Percentiles rank a stretch among this genome's conserved stretches.
Conservation (phyloP, 768 basidiomycete species). For the Sporobolomyces roseus region DNA sequence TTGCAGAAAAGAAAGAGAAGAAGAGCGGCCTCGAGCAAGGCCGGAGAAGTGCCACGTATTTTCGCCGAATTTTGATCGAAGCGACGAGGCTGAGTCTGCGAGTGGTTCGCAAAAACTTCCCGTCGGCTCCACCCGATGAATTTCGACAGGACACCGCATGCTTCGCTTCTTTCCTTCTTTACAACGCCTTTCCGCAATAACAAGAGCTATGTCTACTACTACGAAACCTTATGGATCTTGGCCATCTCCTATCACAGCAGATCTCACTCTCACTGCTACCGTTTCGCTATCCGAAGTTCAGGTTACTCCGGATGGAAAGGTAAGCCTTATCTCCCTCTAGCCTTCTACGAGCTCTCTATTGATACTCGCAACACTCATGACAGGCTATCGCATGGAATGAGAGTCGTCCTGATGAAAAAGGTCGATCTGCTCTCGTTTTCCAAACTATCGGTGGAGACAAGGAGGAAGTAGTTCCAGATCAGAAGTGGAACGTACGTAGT, state of each 20-base stretch:
- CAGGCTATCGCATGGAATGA: constrained; percentile 59
- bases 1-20: not conserved
- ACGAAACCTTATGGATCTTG: constrained; percentile 62
- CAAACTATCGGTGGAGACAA: constrained; percentile 39
- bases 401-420: constrained; percentile 58
- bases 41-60: not conserved
- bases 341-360: not conserved
- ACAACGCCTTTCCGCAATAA: not conserved
- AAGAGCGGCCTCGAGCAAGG: not conserved
- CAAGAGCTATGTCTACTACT: constrained; percentile 5
- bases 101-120: too few species aligned
- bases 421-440: constrained; percentile 60
- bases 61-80: not conserved
- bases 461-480: constrained; percentile 55
- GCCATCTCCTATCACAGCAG: constrained; percentile 59
- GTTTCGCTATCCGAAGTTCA: constrained; percentile 53
- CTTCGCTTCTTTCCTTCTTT: not conserved
- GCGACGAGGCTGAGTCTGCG: too few species aligned
- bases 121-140: not conserved
- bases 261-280: constrained; percentile 52
- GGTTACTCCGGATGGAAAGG: constrained; percentile 55
- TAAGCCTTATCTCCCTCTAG: not conserved
- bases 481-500: constrained; percentile 59
- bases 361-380: not conserved
- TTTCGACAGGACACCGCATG: not conserved